phyloP scores from a whole-genome alignment of 495 filamentous ascomycete genomes.

The Aspergillus cavernicola region DNA sequence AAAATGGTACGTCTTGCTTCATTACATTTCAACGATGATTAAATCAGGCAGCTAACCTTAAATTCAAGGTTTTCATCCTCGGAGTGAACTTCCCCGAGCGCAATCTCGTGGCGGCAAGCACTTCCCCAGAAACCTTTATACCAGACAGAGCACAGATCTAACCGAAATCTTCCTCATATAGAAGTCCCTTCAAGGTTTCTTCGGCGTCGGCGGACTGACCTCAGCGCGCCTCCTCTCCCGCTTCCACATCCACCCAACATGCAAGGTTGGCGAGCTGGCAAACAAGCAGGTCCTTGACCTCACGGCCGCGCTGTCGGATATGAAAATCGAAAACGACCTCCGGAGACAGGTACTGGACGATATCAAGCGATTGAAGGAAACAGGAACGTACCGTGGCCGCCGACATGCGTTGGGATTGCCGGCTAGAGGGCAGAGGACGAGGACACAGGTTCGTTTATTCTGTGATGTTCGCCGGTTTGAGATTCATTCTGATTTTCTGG shows the following conservation, averaged over 20 bases:
- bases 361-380: constrained; percentile 82
- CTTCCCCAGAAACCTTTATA: constrained; percentile 10
- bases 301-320: constrained; percentile 76
- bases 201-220: constrained; percentile 73
- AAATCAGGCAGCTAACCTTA: constrained; percentile 4
- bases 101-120: constrained; percentile 71
- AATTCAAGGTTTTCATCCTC: constrained; percentile 71
- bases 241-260: constrained; percentile 77
- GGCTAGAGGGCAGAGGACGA: constrained; percentile 82
- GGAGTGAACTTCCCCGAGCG: constrained; percentile 80
- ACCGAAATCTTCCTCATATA: constrained; percentile 31
- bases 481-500: constrained; percentile 9
- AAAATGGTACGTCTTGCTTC: constrained; percentile 31
- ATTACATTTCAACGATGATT: not conserved
- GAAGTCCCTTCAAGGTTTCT: constrained; percentile 86
- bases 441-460: constrained; percentile 61
- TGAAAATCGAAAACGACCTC: constrained; percentile 94
- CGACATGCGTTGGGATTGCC: constrained; percentile 87
- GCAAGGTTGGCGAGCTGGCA: constrained; percentile 66
- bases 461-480: not conserved
- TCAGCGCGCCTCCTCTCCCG: constrained; percentile 77
- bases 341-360: constrained; percentile 72
- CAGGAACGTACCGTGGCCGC: constrained; percentile 84
- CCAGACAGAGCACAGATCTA: constrained; percentile 8
- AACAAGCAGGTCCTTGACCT: constrained; percentile 72